Evolutionary conservation across 2,329 filamentous ascomycete genomes (phyloP), one percentile per base, ranked within the genome.

Genomic region (Hortaea sp.): DNA sequence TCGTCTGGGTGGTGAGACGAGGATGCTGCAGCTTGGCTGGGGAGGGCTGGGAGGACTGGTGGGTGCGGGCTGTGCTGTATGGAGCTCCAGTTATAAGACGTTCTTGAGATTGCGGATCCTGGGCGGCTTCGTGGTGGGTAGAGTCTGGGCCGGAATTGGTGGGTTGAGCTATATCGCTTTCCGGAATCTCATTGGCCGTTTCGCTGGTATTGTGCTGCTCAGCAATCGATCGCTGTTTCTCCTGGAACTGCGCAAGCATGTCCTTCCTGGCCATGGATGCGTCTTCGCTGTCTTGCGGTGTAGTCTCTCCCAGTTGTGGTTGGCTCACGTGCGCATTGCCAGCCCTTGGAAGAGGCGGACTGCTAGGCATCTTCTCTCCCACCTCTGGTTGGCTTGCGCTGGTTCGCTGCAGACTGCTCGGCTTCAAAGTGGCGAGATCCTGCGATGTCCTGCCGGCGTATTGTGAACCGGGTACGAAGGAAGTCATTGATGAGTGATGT

Each of bases 41-140:
- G 32, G 32, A 35, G 32, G 32, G 32, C 20, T 20, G 20, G 32
- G 32, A 35, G 32, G 32, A 35, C 32, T 35, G 32, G 32, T 35
- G 32, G 2, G 69, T 67, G 41, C 58, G 61, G 12, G 67, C 69
- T n/a, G 68, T 65, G 4, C 60, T 60, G 46, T 55, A 63, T 1
- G 54, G 54, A 11, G 44, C 52, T 7, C 20, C 20, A 20, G 20
- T 2, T 4, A 20, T 20, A 20, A 20, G 20, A 20, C 20, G 20
- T 20, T 20, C 20, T 20, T 20, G 20, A 20, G 20, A 20, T 20
- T 20, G 20, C 20, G 20, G 20, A 20, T 20, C 20, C 20, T 20
- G 20, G 20, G 4, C 20, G 20, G 20, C 20, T 20, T 20, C 20
- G 20, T 35, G 32, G 32, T 35, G 32, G 32, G 32, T 9, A 44